These are phyloP conservation scores for Leishmania amazonensis DNA, from an alignment of 208 protist genomes.

Conservation along the genomic window DNA sequence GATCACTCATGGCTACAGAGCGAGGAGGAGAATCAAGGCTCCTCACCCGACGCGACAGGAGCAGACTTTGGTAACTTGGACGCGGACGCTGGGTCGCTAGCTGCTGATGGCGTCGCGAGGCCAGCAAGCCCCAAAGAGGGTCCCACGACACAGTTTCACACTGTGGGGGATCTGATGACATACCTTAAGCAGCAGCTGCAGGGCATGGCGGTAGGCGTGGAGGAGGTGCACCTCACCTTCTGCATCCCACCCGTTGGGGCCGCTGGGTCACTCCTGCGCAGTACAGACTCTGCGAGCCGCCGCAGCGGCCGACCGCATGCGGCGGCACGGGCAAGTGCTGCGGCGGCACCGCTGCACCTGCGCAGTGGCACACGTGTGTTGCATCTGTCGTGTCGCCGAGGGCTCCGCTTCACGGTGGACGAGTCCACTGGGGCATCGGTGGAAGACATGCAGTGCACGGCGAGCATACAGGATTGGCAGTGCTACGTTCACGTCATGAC, in stretches of 20 bases:
- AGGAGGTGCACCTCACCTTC: slow-evolving; percentile 35
- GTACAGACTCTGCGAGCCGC: neutral
- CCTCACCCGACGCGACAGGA: neutral
- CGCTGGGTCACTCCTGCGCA: neutral
- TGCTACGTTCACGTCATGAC: slow-evolving; percentile 33
- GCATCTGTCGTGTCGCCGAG: slow-evolving; percentile 29
- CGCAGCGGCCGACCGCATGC: neutral
- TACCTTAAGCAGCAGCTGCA: slow-evolving; percentile 43
- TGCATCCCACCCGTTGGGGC: slow-evolving; percentile 25
- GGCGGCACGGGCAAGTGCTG: neutral
- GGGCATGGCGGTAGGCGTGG: slow-evolving; percentile 28
- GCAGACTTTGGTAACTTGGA: neutral
- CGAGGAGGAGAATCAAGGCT: neutral
- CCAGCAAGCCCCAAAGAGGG: neutral
- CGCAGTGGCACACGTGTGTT: slow-evolving; percentile 20
- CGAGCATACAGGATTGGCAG: slow-evolving; percentile 31
- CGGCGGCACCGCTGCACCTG: neutral
- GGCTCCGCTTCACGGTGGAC: slow-evolving; percentile 33
- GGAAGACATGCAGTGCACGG: slow-evolving; percentile 37
- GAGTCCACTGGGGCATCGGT: slow-evolving; percentile 11
- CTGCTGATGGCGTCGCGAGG: neutral
- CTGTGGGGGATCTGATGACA: slow-evolving; percentile 35
- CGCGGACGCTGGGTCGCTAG: neutral
- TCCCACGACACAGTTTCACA: slow-evolving; percentile 21
- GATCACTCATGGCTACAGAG: slow-evolving; percentile 15